Base-by-base conservation (phyloP, 306 rosid genomes). In the Betula pendula region DNA sequence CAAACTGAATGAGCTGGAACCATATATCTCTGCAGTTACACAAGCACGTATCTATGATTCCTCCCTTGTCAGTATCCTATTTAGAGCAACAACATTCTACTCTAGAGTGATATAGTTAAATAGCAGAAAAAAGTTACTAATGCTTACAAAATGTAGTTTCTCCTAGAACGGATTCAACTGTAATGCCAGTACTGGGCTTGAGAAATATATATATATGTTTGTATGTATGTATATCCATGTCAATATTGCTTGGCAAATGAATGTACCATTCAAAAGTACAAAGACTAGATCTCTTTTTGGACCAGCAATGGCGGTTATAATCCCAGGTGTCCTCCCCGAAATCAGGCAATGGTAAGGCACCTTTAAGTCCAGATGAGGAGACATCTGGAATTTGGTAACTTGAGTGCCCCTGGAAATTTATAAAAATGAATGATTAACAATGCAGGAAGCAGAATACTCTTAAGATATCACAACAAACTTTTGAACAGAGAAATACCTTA, bases 201-300 rank as follows among this genome's bases (percentile, higher is more conserved):
- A 75, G 70, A 70, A 45, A 58, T 70, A 13, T 8, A 50, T 33
- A 71, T 8, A 74, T 68, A 75, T 47, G 33, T 33, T 60, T 53
- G 29, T 31, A 70, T 16, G 65, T 70, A 79, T 49, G 43, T 35
- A 71, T 55, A 74, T 56, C 66, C 35, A 1, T n/a, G n/a, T 33
- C 44, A 12, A 75, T 8, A 50, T 63, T 62, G 65, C 68, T 51
- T 55, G 76, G 77, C 42, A 44, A 56, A 81, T 55, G 75, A 78
- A 62, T 31, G 38, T 91, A 93, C 98, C 98, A 93, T 78, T 91
- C 92, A 77, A 85, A 93, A 48, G 93, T 81, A 82, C 89, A 91
- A 84, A 93, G 97, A 68, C 74, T 87, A 53, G 92, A 91, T 76
- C 58, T 84, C 78, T 59, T 89, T 83, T 81, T 93, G 68, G 89